These are phyloP conservation scores for Mycena crocata DNA, from an alignment of 768 basidiomycete genomes.

Conservation along the genomic window DNA sequence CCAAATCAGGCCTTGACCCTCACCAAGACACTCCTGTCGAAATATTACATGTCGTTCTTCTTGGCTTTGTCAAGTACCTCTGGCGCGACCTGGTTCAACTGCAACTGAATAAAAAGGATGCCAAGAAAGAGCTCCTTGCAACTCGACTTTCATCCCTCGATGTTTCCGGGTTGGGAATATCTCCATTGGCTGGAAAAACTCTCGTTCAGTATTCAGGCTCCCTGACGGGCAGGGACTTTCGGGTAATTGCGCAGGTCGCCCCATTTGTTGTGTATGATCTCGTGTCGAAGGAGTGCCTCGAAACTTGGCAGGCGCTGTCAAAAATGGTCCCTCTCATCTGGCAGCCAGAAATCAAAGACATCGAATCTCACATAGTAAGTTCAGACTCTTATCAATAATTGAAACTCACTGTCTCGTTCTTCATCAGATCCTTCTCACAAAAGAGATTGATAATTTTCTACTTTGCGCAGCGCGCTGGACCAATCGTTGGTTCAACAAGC, in stretches of 20 bases:
- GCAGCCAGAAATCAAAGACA: constrained; percentile 51
- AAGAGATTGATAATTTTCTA: constrained; percentile 51
- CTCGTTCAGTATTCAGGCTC: constrained; percentile 47
- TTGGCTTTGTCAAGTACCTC: constrained; percentile 54
- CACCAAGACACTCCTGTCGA: constrained; percentile 51
- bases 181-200: constrained; percentile 42
- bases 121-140: constrained; percentile 39
- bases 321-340: constrained; percentile 51
- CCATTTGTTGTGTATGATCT: constrained; percentile 52
- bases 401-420: background rate
- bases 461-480: constrained; percentile 43
- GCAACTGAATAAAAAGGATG: constrained; percentile 37
- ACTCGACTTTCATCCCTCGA: constrained; percentile 44
- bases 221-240: constrained; percentile 49
- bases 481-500: constrained; percentile 53
- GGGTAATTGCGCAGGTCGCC: constrained; percentile 47
- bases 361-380: constrained; percentile 30
- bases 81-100: constrained; percentile 52
- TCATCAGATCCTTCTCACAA: constrained; percentile 35
- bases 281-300: constrained; percentile 40
- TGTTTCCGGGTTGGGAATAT: constrained; percentile 46
- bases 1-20: constrained; percentile 45
- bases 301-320: constrained; percentile 49
- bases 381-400: too few relatives aligned
- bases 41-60: constrained; percentile 50